A percentile compares a stretch with the other conserved stretches of the same genome.
Evolutionary conservation across 2,329 filamentous ascomycete genomes (phyloP).

Genomic region (Fusarium longipes): DNA sequence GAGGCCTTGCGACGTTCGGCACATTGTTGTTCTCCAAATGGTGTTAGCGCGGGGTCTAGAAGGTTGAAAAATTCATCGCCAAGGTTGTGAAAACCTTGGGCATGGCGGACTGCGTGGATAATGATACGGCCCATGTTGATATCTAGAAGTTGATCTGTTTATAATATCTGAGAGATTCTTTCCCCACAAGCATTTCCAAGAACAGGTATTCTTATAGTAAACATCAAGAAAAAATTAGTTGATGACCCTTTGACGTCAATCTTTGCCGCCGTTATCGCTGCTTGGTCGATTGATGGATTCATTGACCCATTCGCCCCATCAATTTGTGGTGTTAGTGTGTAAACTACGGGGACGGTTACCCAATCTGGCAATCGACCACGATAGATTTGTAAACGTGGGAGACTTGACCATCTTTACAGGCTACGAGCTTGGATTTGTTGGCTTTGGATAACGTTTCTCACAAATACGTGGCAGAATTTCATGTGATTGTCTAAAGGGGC

Average conservation of each 20-base stretch:
- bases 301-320: conserved; percentile 15
- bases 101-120: conserved; percentile 33
- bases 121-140: conserved; percentile 21
- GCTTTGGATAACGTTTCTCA: background rate
- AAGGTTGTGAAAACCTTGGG: conserved; percentile 35
- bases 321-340: conserved; percentile 9
- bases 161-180: background rate
- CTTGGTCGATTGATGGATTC: background rate
- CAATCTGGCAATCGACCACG: conserved; percentile 32
- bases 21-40: conserved; percentile 34
- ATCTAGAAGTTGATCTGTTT: background rate
- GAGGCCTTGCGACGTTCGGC: conserved; percentile 22
- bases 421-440: background rate
- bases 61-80: conserved; percentile 36
- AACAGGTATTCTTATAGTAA: background rate
- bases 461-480: background rate
- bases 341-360: background rate
- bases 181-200: background rate
- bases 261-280: conserved; percentile 12
- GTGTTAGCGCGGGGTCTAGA: conserved; percentile 31
- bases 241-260: conserved; percentile 1
- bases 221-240: background rate
- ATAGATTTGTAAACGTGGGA: conserved; percentile 26
- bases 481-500: background rate
- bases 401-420: conserved; percentile 20